Percentiles rank a stretch among this genome's conserved stretches.
phyloP scores from a whole-genome alignment of 2,329 filamentous ascomycete genomes.

The Fusarium duplospermum region DNA sequence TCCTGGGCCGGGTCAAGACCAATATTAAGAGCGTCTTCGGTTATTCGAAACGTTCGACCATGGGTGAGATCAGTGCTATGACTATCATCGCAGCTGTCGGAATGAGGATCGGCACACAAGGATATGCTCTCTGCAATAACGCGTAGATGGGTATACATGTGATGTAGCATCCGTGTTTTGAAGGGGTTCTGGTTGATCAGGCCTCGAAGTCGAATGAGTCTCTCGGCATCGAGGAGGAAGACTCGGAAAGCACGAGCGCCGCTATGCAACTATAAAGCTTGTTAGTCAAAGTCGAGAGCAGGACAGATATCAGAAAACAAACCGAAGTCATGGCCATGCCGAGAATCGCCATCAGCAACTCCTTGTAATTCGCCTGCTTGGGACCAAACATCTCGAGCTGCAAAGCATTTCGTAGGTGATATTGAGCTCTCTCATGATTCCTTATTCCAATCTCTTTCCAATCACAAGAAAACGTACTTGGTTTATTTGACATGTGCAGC shows the following conservation, averaged over 20 bases:
- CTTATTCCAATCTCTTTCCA: slow-evolving; percentile 45
- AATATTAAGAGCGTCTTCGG: slow-evolving; percentile 45
- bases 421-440: slow-evolving; percentile 48
- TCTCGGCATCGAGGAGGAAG: slow-evolving; percentile 56
- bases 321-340: slow-evolving; percentile 42
- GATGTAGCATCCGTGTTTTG: slow-evolving; percentile 57
- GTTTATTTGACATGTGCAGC: slow-evolving; percentile 42
- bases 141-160: slow-evolving; percentile 59
- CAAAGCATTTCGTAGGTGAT: slow-evolving; percentile 49
- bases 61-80: not conserved
- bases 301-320: rapidly evolving
- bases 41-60: slow-evolving; percentile 45
- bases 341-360: slow-evolving; percentile 57
- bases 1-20: slow-evolving; percentile 45
- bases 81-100: not conserved
- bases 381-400: slow-evolving; percentile 47
- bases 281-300: not conserved
- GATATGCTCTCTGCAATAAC: slow-evolving; percentile 58
- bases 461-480: slow-evolving; percentile 16
- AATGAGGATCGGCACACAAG: slow-evolving; percentile 5
- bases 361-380: slow-evolving; percentile 56
- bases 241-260: slow-evolving; percentile 30
- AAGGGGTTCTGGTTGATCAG: slow-evolving; percentile 53
- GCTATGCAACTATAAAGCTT: slow-evolving; percentile 19
- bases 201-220: slow-evolving; percentile 53